Evolutionary conservation across 2,329 filamentous ascomycete species (phyloP), one percentile per base, ranked within the genome.

Genomic region (Fusarium humuli): DNA sequence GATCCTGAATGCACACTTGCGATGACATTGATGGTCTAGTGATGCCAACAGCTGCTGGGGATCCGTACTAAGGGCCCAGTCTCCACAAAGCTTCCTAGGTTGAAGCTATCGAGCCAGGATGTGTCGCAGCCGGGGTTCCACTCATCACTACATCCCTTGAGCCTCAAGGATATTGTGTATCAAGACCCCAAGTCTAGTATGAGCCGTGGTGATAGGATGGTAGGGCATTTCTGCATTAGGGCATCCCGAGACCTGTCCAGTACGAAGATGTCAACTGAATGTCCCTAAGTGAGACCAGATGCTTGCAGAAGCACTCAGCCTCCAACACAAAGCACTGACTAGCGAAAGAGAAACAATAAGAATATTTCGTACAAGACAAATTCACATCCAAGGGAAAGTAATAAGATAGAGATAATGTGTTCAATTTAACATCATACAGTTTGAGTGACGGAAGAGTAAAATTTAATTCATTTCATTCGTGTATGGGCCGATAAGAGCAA

Each of bases 21-120:
- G 34, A 37, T 37, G 18, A 18, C 18, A 37, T 37, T n/a, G 34
- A 37, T n/a, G 34, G 12, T 66, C 20, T 22, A 37, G 45, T 18
- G 37, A 29, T n/a, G 29, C 22, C 29, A 16, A 37, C 32, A 57
- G 18, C 48, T 27, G 34, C 46, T 58, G 47, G 10, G 18, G n/a
- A 37, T 50, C 30, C 42, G 16, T 47, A 23, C 32, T 20, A 44
- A 37, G 25, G 12, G 32, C 14, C 7, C 48, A 16, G 70, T 59
- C 34, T 37, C 34, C 61, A 64, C 49, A 30, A 47, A 34, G 34
- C 34, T 7, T 48, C 32, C 56, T 63, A 70, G 62, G 44, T 55
- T 70, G 67, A 70, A 63, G 67, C 67, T 59, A 67, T 70, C 22
- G 48, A 56, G 62, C 60, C 57, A 55, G 71, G 68, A 66, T 67